Base-by-base conservation (phyloP, 805 yeast species). In the Kodamaea neixiangensis region DNA sequence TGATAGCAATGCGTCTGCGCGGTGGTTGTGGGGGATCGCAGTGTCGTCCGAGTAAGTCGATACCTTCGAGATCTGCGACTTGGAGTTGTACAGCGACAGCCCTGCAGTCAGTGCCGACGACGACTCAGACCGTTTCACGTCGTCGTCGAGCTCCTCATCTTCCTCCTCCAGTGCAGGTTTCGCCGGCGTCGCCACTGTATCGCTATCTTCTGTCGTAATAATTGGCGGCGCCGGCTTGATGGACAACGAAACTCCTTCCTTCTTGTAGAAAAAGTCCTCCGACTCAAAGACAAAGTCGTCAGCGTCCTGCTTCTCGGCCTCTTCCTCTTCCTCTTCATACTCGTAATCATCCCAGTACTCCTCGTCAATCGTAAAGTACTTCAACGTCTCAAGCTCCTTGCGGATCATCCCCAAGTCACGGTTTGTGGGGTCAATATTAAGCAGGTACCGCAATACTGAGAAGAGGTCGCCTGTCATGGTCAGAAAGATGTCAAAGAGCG, bases 401-500 rank as follows among this genome's bases (percentile, higher is more conserved):
- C 80, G 81, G 76, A 91, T 81, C 48, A 71, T 71, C 1, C 64
- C 62, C 53, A 93, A 72, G 60, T 85, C 85, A 62, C 98, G 83
- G 69, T 92, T 89, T 21, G 79, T 78, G 0, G 98, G 98, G 70
- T 92, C 97, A 51, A 93, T 80, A 10, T 96, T 86, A 50, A 93
- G 75, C 54, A 87, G 78, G 57, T 81, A 81, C 51, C 96, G 79
- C 63, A 92, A 77, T 0, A 89, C 96, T n/a, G 86, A 82, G 64
- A 90, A 93, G 60, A 91, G 79, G 62, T 91, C 97, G 47, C 82
- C 83, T 47, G 94, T 82, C 90, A 93, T 86, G 3, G 91, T 75
- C 14, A 97, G 91, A 66, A 92, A 93, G 39, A 91, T 87, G 69
- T 93, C 98, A 69, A 90, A 91, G 44, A 93, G 73, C 1, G 96